These are phyloP conservation scores for Rasamsonia emersonii DNA, from an alignment of 2,329 filamentous ascomycete genomes.

Conservation along the genomic window DNA sequence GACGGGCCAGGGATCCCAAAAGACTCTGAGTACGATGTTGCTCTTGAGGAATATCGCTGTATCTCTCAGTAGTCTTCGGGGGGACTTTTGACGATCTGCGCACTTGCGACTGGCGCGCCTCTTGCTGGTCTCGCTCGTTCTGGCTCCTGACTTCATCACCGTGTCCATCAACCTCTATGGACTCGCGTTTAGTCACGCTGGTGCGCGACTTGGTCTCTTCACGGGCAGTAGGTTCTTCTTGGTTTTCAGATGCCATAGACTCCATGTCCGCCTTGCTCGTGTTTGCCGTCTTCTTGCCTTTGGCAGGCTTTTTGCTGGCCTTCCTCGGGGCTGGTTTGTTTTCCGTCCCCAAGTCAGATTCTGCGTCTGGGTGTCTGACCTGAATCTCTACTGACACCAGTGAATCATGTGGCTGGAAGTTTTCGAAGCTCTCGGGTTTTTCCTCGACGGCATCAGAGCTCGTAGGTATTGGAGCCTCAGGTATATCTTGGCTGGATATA, in stretches of 20 bases:
- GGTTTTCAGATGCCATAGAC: constrained; percentile 8
- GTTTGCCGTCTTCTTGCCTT: constrained; percentile 25
- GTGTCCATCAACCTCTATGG: constrained; percentile 3
- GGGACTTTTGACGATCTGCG: constrained; percentile 22
- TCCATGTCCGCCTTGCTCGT: constrained; percentile 11
- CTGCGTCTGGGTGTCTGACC: constrained; percentile 21
- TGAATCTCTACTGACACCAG: constrained; percentile 22
- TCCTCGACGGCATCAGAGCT: too few relatives aligned
- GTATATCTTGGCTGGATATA: not conserved
- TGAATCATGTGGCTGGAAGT: constrained; percentile 22
- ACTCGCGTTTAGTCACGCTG: constrained; percentile 3
- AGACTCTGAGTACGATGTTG: constrained; percentile 25
- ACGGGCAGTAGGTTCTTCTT: constrained; percentile 4
- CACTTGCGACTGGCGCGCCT: too few relatives aligned
- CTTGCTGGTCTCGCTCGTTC: not conserved
- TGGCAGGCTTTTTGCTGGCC: constrained; percentile 19
- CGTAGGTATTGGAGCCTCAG: too few relatives aligned
- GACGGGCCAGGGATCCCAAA: constrained; percentile 16
- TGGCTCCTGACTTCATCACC: constrained; percentile 6
- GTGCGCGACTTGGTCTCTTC: constrained; percentile 3
- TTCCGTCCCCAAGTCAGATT: constrained; percentile 18
- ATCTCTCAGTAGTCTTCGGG: constrained; percentile 28
- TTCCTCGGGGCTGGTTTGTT: constrained; percentile 18
- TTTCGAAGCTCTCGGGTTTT: too few relatives aligned
- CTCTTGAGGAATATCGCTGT: constrained; percentile 29